Evolutionary conservation across 2,329 filamentous ascomycete genomes (phyloP).

Genomic region (Clonostachys sp.): DNA sequence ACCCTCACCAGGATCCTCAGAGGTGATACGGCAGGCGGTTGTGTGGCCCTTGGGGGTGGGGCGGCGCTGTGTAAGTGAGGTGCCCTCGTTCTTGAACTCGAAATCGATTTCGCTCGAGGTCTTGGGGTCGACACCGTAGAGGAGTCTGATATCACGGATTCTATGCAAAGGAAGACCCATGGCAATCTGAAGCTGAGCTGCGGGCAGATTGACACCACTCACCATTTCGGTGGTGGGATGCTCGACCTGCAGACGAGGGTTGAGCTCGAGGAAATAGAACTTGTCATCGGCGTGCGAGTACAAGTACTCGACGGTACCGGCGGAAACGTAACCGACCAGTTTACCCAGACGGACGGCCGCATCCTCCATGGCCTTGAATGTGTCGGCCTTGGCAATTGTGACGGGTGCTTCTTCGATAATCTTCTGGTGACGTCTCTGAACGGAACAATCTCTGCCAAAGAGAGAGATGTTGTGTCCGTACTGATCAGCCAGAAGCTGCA

Average conservation of each 20-base stretch:
- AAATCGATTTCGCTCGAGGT: conserved; percentile 88
- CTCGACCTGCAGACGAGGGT: conserved; percentile 98
- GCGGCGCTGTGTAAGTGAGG: conserved; percentile 78
- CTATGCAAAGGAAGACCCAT: conserved; percentile 97
- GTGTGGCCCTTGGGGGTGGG: conserved; percentile 95
- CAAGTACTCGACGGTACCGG: conserved; percentile 97
- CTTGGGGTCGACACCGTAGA: conserved; percentile 94
- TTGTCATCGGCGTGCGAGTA: conserved; percentile 98
- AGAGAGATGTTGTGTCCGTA: conserved; percentile 99
- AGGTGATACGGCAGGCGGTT: conserved; percentile 98
- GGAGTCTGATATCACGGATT: conserved; percentile 90
- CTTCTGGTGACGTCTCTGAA: conserved; percentile 97
- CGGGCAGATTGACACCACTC: conserved; percentile 92
- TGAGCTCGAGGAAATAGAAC: conserved; percentile 98
- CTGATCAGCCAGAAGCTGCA: conserved; percentile 95
- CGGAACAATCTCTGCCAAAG: conserved; percentile 97
- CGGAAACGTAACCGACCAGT: conserved; percentile 96
- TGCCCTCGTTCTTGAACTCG: conserved; percentile 85
- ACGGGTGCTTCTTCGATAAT: conserved; percentile 99
- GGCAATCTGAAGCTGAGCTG: conserved; percentile 95
- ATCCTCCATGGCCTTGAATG: conserved; percentile 95
- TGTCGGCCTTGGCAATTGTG: conserved; percentile 84
- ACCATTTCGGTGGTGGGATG: conserved; percentile 99
- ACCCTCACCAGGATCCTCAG: conserved; percentile 95
- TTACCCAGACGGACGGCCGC: conserved; percentile 90